Base-by-base conservation (phyloP, 2,329 filamentous ascomycete genomes). In the Fusarium tjaetaba region DNA sequence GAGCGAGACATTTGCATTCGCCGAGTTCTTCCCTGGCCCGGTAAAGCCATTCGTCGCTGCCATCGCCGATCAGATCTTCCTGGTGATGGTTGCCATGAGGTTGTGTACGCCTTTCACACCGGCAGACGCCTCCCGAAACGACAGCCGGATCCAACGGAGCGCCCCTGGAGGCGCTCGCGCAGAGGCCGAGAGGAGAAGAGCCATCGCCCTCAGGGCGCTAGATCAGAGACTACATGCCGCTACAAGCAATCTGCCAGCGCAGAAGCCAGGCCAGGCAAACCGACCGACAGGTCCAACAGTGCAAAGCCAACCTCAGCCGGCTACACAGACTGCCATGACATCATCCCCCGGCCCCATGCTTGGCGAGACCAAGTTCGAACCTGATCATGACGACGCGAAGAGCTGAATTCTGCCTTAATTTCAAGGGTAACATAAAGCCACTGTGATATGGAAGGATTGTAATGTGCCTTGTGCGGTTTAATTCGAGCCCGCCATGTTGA, bases 1-100 rank as follows among this genome's bases (percentile, higher is more conserved):
- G 41, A 97, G 94, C 82, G 96, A 99, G 83, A 97, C 95, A 0
- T 99, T 99, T 80, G 93, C 95, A 13, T 97, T 99, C 81, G 92
- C 95, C 73, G 94, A 96, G 78, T 97, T 99, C 86, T 98, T 98
- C 85, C 96, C 96, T 0, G 93, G 93, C 55, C 90, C 92, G 7
- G 85, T 93, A 46, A 96, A 98, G 80, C 93, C 94, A 0, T 86
- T 94, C 20, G 88, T 98, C 46, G 89, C 92, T 22, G 88, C 90
- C 15, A 80, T 97, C n/a, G 89, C 93, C 16, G 91, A 79, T 41
- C 77, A 79, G 56, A 82, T 98, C 32, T 98, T 96, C 84, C 87
- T 88, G 65, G 81, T 92, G 8, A 86, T 98, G 2, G 92, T 98
- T 4, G 87, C 93, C 10, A 81, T 97, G 79, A 91, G 89, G 75